These are phyloP conservation scores for Pueraria montana DNA, from an alignment of 306 rosid genomes.

Conservation along the genomic window DNA sequence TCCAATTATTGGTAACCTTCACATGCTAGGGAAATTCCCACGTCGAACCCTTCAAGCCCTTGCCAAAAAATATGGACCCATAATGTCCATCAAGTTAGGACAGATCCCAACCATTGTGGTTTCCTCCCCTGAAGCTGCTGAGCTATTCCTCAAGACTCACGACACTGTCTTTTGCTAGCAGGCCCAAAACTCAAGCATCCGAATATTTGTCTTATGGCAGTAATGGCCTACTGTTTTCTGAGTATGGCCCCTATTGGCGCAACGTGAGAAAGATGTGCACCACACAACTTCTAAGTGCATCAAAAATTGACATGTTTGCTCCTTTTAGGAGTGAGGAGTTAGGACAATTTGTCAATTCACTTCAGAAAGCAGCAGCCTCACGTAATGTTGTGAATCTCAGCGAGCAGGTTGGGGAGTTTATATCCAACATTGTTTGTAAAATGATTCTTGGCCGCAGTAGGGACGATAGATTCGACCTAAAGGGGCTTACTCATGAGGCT, in stretches of 20 bases:
- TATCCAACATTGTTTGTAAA: neutral
- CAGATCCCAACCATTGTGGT: constrained; percentile 33
- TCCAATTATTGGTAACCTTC: constrained; percentile 55
- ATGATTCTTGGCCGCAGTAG: constrained; percentile 3
- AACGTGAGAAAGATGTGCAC: constrained; percentile 48
- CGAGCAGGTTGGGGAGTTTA: neutral
- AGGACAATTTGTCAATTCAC: neutral
- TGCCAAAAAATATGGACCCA: constrained; percentile 50
- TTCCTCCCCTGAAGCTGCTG: constrained; percentile 42
- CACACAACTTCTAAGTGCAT: constrained; percentile 33
- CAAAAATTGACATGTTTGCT: constrained; percentile 42
- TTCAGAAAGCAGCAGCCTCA: neutral
- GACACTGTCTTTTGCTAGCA: constrained; percentile 42
- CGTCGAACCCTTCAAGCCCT: constrained; percentile 39
- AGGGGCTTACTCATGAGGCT: neutral
- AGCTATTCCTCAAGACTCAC: constrained; percentile 57
- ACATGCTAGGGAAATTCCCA: constrained; percentile 50
- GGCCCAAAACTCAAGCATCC: constrained; percentile 9
- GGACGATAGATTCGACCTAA: constrained; percentile 36
- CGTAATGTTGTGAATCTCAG: constrained; percentile 39
- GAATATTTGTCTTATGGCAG: neutral
- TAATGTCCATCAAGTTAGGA: constrained; percentile 49
- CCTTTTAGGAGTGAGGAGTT: constrained; percentile 39
- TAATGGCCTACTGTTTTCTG: constrained; percentile 16
- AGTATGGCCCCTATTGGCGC: constrained; percentile 54